Base-by-base conservation (phyloP, 805 yeast species). In the Barnettozyma sucrosica region DNA sequence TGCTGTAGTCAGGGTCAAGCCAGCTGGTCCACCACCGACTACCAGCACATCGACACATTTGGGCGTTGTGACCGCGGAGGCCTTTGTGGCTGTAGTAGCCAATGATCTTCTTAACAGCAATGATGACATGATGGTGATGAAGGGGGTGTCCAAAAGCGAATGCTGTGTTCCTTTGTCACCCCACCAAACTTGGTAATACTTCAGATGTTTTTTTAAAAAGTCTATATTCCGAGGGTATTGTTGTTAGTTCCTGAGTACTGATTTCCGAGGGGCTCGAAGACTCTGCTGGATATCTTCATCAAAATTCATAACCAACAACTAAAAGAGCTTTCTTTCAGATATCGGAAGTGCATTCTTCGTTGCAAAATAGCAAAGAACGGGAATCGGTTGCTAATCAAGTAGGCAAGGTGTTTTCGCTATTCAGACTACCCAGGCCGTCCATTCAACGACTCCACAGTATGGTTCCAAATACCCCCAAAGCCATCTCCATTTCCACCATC, bases 11-110 rank as follows among this genome's bases (percentile, higher is more conserved):
- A 93, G 68, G 2, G 96, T 83, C 48, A 93, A 68, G 0, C 99
- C 99, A 1, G 98, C 98, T 1, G 98, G 97, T 0, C 99, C 99
- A 7, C 95, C 98, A 33, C 99, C 99, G 33, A 93, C 85, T 46
- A 93, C 85, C 7, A 88, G 82, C 19, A 93, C 78, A 65, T 92
- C 97, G 25, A 75, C 68, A 25, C 60, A 46, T 47, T 66, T 65
- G 1, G 52, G 51, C 14, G 39, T 30, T 13, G 23, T 19, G 28
- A 43, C 51, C 3, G 30, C 4, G 2, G 41, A 7, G 3, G 20
- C 30, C 14, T 30, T 2, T n/a, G 30, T 44, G 7, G 38, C 34
- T n/a, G n/a, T n/a, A n/a, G n/a, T n/a, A n/a, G n/a, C n/a, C n/a
- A n/a, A n/a, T n/a, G n/a, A n/a, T n/a, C n/a, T n/a, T n/a, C n/a